Evolutionary conservation across 345 rosid species (phyloP), one percentile per base, ranked within the genome.

Genomic region (Boechera divaricarpa): DNA sequence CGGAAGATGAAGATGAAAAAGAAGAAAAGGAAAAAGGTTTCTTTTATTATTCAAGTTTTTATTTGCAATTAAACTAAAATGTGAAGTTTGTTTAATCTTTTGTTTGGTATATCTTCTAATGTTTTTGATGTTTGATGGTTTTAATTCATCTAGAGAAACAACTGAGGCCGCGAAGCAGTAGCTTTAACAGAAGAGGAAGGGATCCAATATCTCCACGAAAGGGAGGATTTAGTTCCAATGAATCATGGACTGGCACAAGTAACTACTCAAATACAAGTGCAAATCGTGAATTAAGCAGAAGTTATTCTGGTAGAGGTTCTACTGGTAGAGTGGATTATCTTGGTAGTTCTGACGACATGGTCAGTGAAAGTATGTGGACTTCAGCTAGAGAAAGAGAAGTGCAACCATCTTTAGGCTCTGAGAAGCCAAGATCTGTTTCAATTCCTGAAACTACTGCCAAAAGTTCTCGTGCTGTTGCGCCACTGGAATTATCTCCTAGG

Each of bases 121-220:
- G 6, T 38, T 51, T 47, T 48, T 33, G 35, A 68, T 61, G 66
- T 85, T 45, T 82, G 66, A 32, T 42, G 56, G 11, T 41, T 72
- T 83, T 49, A 32, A 76, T 67, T 57, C 68, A 75, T 82, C 60
- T 90, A 96, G 99, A 82, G 54, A 85, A 61, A 68, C 83, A 67
- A 77, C 15, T 74, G 75, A 84, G 91, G 70, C 81, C 82, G 26
- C 85, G 99, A 76, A 85, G 93, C 36, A 80, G 83, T 84, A 72
- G 85, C 77, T 92, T 87, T 71, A 84, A 82, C 83, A 87, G 90
- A 78, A 90, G 90, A 80, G 85, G 85, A 62, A 84, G 89, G 80
- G 97, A 95, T 67, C 89, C 96, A 29, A 81, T 89, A 67, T 91
- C 98, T 74, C 96, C 98, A 6, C 82, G 83, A 65, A 86, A 72